Base-by-base conservation (phyloP, 2,329 filamentous ascomycete species). In the Cladorrhinum sp. region DNA sequence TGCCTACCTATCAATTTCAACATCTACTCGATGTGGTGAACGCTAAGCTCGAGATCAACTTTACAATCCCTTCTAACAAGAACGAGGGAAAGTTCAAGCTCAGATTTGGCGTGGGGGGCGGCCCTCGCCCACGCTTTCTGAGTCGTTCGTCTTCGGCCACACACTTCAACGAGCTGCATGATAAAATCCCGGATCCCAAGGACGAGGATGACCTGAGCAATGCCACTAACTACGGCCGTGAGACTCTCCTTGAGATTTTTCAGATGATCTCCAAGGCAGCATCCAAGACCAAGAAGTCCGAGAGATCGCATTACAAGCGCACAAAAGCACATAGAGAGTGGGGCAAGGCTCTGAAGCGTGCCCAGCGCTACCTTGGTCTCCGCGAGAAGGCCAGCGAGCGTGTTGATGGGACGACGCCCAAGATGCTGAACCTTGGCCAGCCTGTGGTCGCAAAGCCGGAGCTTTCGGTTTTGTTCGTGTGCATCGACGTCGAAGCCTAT, bases 401-500 rank as follows among this genome's bases (percentile, higher is more conserved):
- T 18, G 54, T 18, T 62, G 8, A 26, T 42, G 54, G n/a, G 2
- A 51, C 70, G 2, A 68, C 51, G 18, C 46, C 30, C 7, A 14
- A 6, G 9, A 23, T 68, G 2, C 69, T 86, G 42, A 74, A 84
- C 69, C 67, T 81, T 49, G 71, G 73, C n/a, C 67, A 78, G 42
- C 74, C 77, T 0, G 74, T 74, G 2, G 79, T 79, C 0, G 81
- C 79, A 61, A 61, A 72, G 0, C 80, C 81, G 56, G 82, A 86
- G 26, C 69, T 73, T 10, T 77, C 80, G n/a, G 80, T 85, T 0
- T 80, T 96, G 7, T 89, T 97, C 67, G 79, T 96, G 61, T 86
- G 84, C 64, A 79, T 98, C 50, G 95, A 99, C 68, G 78, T 95
- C 30, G 95, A 99, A 73, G 86, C 88, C 1, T 91, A 87, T 61